Evolutionary conservation across 768 basidiomycete species (phyloP).

Genomic region (Fibroporia radiculosa): DNA sequence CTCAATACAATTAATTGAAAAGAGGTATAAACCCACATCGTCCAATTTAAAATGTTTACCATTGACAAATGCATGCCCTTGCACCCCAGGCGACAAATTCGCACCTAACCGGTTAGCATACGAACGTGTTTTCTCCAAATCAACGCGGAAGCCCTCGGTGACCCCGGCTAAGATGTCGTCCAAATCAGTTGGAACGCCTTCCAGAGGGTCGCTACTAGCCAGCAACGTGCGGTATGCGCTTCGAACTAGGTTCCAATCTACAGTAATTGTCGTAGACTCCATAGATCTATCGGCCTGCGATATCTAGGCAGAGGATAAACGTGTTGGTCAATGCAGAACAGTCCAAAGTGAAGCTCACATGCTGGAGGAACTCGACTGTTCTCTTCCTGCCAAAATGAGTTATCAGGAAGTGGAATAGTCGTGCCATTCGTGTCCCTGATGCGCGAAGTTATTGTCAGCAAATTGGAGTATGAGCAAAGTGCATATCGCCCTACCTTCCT

Average conservation of each 20-base stretch:
- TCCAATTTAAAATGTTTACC: conserved; percentile 69
- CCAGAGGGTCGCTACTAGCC: conserved; percentile 20
- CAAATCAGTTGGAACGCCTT: conserved; percentile 23
- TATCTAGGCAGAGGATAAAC: conserved; percentile 23
- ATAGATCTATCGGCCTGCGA: conserved; percentile 26
- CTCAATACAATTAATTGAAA: neutral
- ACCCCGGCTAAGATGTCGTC: conserved; percentile 29
- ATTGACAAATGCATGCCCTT: conserved; percentile 80
- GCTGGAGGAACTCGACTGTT: conserved; percentile 53
- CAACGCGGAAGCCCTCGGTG: conserved; percentile 20
- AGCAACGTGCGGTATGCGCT: conserved; percentile 31
- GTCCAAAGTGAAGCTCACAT: conserved; percentile 29
- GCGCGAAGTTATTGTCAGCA: conserved; percentile 1
- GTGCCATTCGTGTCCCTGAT: conserved; percentile 61
- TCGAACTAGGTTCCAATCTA: conserved; percentile 39
- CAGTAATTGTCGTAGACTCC: conserved; percentile 18
- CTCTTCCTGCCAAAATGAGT: conserved; percentile 53
- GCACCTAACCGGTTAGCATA: conserved; percentile 58
- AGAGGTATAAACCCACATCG: conserved; percentile 46
- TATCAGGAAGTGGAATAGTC: conserved; percentile 60
- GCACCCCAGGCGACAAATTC: conserved; percentile 26
- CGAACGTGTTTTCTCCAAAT: conserved; percentile 31
- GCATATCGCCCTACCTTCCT: conserved; percentile 37
- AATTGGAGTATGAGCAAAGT: conserved; percentile 1
- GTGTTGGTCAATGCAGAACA: neutral